Evolutionary conservation across 139 green algal genomes (phyloP).

Genomic region (Limnomonas spitsbergensis): DNA sequence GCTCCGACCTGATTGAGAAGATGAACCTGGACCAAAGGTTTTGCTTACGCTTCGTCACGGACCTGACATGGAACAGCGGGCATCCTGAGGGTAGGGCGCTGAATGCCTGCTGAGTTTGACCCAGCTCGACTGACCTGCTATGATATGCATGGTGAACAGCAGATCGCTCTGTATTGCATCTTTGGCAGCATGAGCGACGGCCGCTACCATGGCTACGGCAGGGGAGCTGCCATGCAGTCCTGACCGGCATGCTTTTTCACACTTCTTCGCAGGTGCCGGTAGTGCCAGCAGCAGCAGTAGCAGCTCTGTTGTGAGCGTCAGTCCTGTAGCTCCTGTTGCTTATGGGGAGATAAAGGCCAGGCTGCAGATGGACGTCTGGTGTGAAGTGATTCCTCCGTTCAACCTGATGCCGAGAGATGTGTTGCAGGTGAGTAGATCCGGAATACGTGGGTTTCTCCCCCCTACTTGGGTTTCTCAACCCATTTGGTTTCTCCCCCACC

Average conservation of each 20-base stretch:
- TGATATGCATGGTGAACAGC: too few species aligned
- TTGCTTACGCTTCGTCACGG: constrained; percentile 40
- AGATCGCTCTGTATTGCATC: too few species aligned
- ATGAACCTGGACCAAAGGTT: constrained; percentile 51
- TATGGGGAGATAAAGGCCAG: constrained; percentile 26
- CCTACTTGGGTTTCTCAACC: constrained; percentile 43
- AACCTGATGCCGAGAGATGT: constrained; percentile 60
- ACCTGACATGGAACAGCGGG: constrained; percentile 57
- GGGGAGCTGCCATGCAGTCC: too few species aligned
- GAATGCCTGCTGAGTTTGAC: too few species aligned
- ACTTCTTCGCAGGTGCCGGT: too few species aligned
- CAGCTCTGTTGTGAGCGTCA: background rate
- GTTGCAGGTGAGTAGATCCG: constrained; percentile 50
- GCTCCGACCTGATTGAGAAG: constrained; percentile 38
- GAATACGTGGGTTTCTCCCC: background rate
- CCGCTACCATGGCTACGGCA: too few species aligned
- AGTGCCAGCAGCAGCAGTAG: background rate
- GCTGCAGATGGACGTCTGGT: constrained; percentile 38
- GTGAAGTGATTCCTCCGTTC: constrained; percentile 60
- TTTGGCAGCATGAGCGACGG: too few species aligned
- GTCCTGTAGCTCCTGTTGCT: background rate
- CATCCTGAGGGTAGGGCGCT: too few species aligned
- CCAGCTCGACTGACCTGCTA: too few species aligned
- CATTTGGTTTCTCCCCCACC: too few species aligned
- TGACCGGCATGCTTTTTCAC: too few species aligned